Conservation (phyloP, 73 alveolate genomes). For the Stentor coeruleus region DNA sequence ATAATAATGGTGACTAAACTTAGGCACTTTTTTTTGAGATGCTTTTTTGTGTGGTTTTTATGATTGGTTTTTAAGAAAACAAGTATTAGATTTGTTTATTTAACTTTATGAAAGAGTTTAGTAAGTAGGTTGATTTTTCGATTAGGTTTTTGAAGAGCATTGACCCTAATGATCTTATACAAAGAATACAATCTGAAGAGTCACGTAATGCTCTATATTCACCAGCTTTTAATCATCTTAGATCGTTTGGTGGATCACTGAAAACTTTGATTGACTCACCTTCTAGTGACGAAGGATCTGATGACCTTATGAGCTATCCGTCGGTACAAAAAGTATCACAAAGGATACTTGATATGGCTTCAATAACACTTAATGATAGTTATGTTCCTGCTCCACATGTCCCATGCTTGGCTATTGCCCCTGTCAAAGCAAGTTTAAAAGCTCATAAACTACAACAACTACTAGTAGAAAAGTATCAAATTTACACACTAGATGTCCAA, state of each 20-base stretch:
- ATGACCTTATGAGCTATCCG: slow-evolving; percentile 16
- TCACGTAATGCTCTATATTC: background rate
- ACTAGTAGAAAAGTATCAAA: background rate
- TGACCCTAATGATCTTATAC: slow-evolving; percentile 10
- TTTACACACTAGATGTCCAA: background rate
- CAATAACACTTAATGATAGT: background rate
- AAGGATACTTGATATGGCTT: background rate
- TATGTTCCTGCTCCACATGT: background rate
- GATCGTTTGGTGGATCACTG: background rate
- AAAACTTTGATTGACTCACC: slow-evolving; percentile 21
- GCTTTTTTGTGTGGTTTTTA: too few species aligned
- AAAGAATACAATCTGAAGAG: background rate
- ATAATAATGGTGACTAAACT: background rate
- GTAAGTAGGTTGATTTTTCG: background rate
- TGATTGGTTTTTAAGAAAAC: background rate
- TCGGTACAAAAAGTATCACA: slow-evolving; percentile 12
- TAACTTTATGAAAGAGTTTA: background rate
- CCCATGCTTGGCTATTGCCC: background rate
- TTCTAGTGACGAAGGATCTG: slow-evolving; percentile 18
- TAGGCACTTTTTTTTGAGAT: too few species aligned
- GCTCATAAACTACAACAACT: background rate
- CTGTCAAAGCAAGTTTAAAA: background rate
- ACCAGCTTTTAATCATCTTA: slow-evolving; percentile 12
- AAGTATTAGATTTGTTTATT: too few species aligned
- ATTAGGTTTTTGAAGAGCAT: background rate